A percentile compares a stretch with the other conserved stretches of the same genome.
Conservation (phyloP, 768 basidiomycete species). For the Termitomyces sp. region DNA sequence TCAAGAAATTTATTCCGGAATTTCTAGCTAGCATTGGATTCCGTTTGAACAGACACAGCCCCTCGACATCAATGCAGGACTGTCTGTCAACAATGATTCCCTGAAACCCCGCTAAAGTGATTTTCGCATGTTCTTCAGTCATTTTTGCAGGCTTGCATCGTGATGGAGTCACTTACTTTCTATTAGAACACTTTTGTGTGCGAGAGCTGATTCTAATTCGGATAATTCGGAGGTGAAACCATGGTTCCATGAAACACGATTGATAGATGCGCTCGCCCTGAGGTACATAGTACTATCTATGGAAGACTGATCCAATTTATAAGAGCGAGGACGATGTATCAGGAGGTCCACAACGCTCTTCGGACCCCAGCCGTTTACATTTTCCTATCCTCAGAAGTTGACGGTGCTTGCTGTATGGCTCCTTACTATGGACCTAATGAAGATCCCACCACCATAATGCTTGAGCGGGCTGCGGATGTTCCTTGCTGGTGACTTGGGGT, state of each 20-base stretch:
- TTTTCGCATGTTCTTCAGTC: neutral
- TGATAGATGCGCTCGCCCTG: neutral
- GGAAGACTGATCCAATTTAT: neutral
- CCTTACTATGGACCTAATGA: slow-evolving; percentile 26
- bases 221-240: neutral
- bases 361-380: neutral
- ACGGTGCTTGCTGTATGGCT: slow-evolving; percentile 1
- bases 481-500: slow-evolving; percentile 31
- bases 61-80: neutral
- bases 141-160: neutral
- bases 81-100: neutral
- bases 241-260: neutral
- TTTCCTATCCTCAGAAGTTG: neutral
- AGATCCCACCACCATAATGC: slow-evolving; percentile 17
- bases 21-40: neutral
- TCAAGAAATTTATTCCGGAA: neutral
- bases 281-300: neutral
- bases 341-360: neutral
- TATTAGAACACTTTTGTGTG: neutral
- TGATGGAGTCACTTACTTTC: neutral
- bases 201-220: neutral
- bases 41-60: neutral
- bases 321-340: neutral
- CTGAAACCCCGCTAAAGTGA: neutral
- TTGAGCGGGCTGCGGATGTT: slow-evolving; percentile 30